A percentile compares a stretch with the other conserved stretches of the same genome.
phyloP scores from a whole-genome alignment of 2,329 filamentous ascomycete genomes.

The Coniochaeta sp. region DNA sequence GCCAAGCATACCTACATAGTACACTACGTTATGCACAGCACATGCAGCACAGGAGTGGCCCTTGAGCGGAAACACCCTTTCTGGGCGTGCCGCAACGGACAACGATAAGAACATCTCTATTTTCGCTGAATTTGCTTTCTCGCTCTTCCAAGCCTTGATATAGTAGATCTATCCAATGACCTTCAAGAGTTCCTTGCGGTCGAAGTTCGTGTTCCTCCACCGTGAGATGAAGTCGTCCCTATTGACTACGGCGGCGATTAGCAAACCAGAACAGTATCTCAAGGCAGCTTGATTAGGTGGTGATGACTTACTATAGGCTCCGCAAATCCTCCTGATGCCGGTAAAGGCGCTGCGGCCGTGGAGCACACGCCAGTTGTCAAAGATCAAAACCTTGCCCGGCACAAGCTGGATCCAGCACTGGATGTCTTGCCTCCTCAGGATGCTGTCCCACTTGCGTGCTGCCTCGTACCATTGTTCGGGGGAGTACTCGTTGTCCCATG shows the following conservation, averaged over 20 bases:
- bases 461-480: slow-evolving; percentile 69
- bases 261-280: not conserved
- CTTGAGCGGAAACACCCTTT: not conserved
- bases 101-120: not conserved
- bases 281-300: too few species aligned
- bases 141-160: not conserved
- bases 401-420: slow-evolving; percentile 76
- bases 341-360: slow-evolving; percentile 81
- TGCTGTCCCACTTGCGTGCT: slow-evolving; percentile 63
- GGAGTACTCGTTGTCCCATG: slow-evolving; percentile 37
- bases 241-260: slow-evolving; percentile 46
- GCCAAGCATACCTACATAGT: too few species aligned
- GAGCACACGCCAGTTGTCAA: slow-evolving; percentile 93
- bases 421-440: slow-evolving; percentile 56
- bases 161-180: slow-evolving; percentile 17
- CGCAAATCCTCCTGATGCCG: slow-evolving; percentile 80
- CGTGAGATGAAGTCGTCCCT: slow-evolving; percentile 75
- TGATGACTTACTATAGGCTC: slow-evolving; percentile 71
- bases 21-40: too few species aligned
- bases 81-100: not conserved
- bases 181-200: slow-evolving; percentile 33
- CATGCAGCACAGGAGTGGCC: not conserved
- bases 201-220: slow-evolving; percentile 63
- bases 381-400: slow-evolving; percentile 74
- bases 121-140: not conserved